Conservation (phyloP, 106 monocot species). For the Cymbidium sinense region DNA sequence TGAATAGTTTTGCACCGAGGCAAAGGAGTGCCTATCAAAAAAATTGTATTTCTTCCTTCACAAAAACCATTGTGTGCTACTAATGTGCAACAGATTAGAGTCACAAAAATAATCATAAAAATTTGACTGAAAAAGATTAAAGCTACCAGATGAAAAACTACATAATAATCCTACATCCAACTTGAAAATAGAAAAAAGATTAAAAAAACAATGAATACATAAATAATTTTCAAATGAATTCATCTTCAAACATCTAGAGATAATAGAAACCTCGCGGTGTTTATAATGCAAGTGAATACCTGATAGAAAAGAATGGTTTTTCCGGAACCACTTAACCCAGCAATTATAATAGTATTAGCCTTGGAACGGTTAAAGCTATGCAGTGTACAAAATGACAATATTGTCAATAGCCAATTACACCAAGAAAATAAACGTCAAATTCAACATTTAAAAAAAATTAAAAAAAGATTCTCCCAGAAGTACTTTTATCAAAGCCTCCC, state of each 20-base stretch:
- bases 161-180: neutral
- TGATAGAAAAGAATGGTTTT: constrained; percentile 90
- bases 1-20: too few species aligned
- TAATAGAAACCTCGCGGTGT: neutral
- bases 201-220: neutral
- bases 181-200: neutral
- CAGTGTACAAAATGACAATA: constrained; percentile 23
- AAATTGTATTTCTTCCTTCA: too few species aligned
- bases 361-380: constrained; percentile 41
- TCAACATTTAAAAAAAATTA: neutral
- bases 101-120: neutral
- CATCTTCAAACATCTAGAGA: neutral
- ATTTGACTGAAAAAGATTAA: neutral
- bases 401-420: neutral
- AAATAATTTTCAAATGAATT: neutral
- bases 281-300: constrained; percentile 26
- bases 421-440: neutral
- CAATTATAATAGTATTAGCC: constrained; percentile 64
- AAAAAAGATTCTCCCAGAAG: neutral
- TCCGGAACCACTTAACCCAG: constrained; percentile 81
- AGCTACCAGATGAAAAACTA: neutral
- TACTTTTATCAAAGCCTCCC: neutral
- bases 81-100: neutral
- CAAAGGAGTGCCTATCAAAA: too few species aligned
- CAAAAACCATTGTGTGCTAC: neutral